Evolutionary conservation across 1,139 yeast genomes (phyloP).

Genomic region (Saccharomycopsis hybrid): DNA sequence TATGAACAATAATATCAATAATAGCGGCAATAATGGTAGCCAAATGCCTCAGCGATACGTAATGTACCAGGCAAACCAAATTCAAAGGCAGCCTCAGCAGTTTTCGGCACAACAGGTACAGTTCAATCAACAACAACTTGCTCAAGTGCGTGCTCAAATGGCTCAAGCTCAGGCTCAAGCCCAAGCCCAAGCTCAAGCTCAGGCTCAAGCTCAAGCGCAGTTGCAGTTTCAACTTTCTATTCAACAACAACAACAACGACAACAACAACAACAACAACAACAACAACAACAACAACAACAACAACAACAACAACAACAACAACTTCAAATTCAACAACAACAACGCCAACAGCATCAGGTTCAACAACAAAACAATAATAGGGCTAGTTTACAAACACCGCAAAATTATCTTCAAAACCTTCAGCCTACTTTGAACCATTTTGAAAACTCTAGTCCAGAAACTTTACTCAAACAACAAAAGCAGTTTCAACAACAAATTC

Average conservation of each 20-base stretch:
- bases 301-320: conserved; percentile 7
- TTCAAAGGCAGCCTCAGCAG: background rate
- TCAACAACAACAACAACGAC: conserved; percentile 4
- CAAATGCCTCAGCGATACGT: too few species aligned
- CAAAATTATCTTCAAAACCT: background rate
- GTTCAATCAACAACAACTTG: conserved; percentile 3
- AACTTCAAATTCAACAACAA: conserved; percentile 1
- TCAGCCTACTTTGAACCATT: background rate
- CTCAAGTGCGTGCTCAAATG: conserved; percentile 10
- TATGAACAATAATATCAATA: conserved; percentile 2
- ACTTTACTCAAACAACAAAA: conserved; percentile 7
- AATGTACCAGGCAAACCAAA: too few species aligned
- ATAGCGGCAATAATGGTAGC: conserved; percentile 4
- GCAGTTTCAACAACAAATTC: conserved; percentile 8
- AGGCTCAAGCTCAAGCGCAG: background rate
- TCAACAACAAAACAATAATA: background rate
- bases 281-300: conserved; percentile 4
- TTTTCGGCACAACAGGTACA: background rate
- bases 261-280: conserved; percentile 3
- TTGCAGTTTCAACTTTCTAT: background rate
- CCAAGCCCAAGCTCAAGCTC: conserved; percentile 4
- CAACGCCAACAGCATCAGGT: conserved; percentile 5
- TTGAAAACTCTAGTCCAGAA: background rate
- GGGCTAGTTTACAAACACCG: too few species aligned
- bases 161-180: conserved; percentile 9